phyloP scores from a whole-genome alignment of 495 filamentous ascomycete genomes.

The Lophiostoma macrostomum region DNA sequence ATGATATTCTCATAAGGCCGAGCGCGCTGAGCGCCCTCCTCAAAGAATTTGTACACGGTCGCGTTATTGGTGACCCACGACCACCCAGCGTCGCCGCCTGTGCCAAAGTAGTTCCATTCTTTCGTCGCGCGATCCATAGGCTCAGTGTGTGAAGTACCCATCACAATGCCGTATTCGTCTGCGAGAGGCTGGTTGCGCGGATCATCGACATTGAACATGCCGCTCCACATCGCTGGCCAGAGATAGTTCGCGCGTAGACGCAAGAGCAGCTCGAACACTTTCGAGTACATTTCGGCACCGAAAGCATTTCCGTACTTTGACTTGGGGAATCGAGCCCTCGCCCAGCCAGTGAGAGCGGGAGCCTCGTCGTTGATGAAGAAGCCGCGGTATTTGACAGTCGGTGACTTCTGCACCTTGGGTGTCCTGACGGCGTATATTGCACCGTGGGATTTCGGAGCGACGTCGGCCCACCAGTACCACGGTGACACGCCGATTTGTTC shows the following conservation, averaged over 20 bases:
- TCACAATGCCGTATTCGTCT: constrained; percentile 69
- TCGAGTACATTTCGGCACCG: constrained; percentile 61
- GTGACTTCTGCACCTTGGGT: constrained; percentile 56
- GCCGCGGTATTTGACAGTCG: constrained; percentile 70
- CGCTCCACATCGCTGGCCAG: constrained; percentile 70
- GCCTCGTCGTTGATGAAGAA: constrained; percentile 80
- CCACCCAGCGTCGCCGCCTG: constrained; percentile 51
- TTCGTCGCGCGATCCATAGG: constrained; percentile 70
- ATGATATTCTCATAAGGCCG: constrained; percentile 63
- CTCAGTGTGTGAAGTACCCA: constrained; percentile 71
- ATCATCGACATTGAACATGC: constrained; percentile 70
- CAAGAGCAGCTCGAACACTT: constrained; percentile 69
- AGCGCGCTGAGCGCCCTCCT: constrained; percentile 61
- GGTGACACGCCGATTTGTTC: constrained; percentile 76
- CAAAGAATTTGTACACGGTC: constrained; percentile 63
- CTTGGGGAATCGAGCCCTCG: constrained; percentile 52
- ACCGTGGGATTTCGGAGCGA: constrained; percentile 52
- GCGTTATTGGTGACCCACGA: constrained; percentile 64
- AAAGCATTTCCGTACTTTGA: constrained; percentile 57
- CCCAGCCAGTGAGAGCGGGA: constrained; percentile 68
- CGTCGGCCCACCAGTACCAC: constrained; percentile 76
- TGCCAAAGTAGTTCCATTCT: constrained; percentile 60
- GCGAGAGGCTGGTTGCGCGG: constrained; percentile 63
- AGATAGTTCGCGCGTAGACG: constrained; percentile 70
- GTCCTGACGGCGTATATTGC: constrained; percentile 54